Evolutionary conservation across 768 basidiomycete species (phyloP).

Genomic region (Fistulinella prunicolor): DNA sequence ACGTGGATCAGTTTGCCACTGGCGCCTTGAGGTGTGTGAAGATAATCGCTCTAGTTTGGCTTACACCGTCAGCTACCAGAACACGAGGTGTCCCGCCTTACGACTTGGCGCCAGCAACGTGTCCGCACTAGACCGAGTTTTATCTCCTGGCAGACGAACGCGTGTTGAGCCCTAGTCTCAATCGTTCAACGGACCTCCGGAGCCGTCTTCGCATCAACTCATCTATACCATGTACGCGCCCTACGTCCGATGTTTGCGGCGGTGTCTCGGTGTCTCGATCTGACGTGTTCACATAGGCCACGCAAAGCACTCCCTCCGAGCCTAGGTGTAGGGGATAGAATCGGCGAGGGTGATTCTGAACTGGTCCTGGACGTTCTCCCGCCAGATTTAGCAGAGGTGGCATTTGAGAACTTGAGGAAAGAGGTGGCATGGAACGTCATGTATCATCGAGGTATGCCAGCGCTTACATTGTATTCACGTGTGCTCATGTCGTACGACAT

Average conservation of each 20-base stretch:
- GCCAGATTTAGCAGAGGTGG: slow-evolving; percentile 47
- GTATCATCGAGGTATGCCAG: slow-evolving; percentile 63
- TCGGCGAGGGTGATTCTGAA: slow-evolving; percentile 69
- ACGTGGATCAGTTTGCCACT: slow-evolving; percentile 5
- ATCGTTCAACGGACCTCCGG: neutral
- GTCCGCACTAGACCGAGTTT: neutral
- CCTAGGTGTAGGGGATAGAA: slow-evolving; percentile 35
- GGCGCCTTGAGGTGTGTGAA: slow-evolving; percentile 1
- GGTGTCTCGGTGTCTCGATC: slow-evolving; percentile 3
- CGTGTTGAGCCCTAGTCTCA: slow-evolving; percentile 4
- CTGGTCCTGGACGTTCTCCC: slow-evolving; percentile 61
- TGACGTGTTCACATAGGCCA: slow-evolving; percentile 19
- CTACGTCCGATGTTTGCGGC: neutral
- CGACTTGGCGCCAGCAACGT: slow-evolving; percentile 3
- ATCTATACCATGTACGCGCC: slow-evolving; percentile 19
- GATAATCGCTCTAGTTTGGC: slow-evolving; percentile 3
- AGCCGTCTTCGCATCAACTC: neutral
- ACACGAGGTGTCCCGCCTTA: slow-evolving; percentile 18
- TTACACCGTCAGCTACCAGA: slow-evolving; percentile 1
- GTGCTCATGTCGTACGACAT: slow-evolving; percentile 3
- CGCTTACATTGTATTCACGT: neutral
- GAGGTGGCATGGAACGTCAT: slow-evolving; percentile 76
- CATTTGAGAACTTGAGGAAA: slow-evolving; percentile 54
- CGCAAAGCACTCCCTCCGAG: slow-evolving; percentile 19
- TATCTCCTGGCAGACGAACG: slow-evolving; percentile 1